Evolutionary conservation across 148 eudicot genomes (phyloP), one percentile per base, ranked within the genome.

Genomic region (Salicornia ramosissima): DNA sequence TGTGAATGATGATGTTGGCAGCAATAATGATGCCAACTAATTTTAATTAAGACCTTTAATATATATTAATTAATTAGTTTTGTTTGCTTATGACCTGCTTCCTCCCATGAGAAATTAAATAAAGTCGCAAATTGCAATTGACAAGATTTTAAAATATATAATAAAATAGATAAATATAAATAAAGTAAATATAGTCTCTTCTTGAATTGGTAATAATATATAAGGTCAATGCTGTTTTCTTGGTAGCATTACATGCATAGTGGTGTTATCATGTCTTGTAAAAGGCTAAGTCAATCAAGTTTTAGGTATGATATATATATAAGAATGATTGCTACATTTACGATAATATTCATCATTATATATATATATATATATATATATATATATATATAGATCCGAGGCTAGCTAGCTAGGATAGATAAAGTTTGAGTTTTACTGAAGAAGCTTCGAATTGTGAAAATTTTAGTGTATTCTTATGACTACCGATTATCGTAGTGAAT

Each of bases 1-100:
- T 51, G 40, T 51, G 40, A 30, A 65, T 73, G 53, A 73, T 73
- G 65, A 52, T 65, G 76, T 65, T 73, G 70, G 70, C 76, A 43
- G 43, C 65, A 53, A 54, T 73, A 18, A 65, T 65, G 64, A 29
- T 53, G 40, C 25, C 65, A 73, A 55, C 76, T 55, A 55, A 63
- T 47, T 54, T 11, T 49, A 36, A 70, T 12, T 66, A 25, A 53
- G 21, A 57, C 9, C 30, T 36, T 34, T 16, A 55, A 24, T 63
- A 4, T 40, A 39, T 22, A 63, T 36, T 21, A 13, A 40, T 36
- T 40, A n/a, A n/a, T n/a, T n/a, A n/a, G n/a, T 36, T 53, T 21
- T n/a, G 5, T 53, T 28, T 14, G 19, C 21, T 52, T 24, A 36
- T 52, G 5, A 28, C 14, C 59, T 2, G 8, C 2, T 30, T 51